Conservation (phyloP, 768 basidiomycete genomes). For the Dioszegia aurantiaca region DNA sequence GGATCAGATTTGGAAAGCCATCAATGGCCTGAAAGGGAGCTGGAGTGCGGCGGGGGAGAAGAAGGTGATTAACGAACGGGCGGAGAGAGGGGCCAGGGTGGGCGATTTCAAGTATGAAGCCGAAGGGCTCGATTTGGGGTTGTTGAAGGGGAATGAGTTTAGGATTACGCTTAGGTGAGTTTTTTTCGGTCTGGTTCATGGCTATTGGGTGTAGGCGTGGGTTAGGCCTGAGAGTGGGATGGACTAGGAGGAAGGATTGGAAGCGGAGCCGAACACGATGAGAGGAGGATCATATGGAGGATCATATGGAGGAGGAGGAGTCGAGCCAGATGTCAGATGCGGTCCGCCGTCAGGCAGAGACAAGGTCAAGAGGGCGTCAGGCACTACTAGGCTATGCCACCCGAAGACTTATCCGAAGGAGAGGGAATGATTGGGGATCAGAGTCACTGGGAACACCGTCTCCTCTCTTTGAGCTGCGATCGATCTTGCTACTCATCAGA, state of each 20-base stretch:
- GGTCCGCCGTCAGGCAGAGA: too few species aligned
- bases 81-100: conserved; percentile 62
- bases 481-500: too few species aligned
- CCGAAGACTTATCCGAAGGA: background rate
- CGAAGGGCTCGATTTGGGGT: conserved; percentile 79
- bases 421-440: too few species aligned
- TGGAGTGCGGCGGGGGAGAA: conserved; percentile 51
- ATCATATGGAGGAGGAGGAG: too few species aligned
- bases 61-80: conserved; percentile 1
- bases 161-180: conserved; percentile 84
- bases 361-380: too few species aligned
- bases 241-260: background rate
- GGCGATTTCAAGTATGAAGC: conserved; percentile 84
- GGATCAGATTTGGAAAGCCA: conserved; percentile 78
- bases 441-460: too few species aligned
- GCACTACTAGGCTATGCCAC: too few species aligned
- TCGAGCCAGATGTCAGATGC: too few species aligned
- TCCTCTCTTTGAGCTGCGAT: too few species aligned
- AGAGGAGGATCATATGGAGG: too few species aligned
- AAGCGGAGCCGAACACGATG: too few species aligned
- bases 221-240: background rate
- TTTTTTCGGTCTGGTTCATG: background rate
- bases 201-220: background rate
- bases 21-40: conserved; percentile 63
- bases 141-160: conserved; percentile 95